Evolutionary conservation across 805 yeast genomes (phyloP).

Genomic region (Hanseniaspora jakobsenii): DNA sequence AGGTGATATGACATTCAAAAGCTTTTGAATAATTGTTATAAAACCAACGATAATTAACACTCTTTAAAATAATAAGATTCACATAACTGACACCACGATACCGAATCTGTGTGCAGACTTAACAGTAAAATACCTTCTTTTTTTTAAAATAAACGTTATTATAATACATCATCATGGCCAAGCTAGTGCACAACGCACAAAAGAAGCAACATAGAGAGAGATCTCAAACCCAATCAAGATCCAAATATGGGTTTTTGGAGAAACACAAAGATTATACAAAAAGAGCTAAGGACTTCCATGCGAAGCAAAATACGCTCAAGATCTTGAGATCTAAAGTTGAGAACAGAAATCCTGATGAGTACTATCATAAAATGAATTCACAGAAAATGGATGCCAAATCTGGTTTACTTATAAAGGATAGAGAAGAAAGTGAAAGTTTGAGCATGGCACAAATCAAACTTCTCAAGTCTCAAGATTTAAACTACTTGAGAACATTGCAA

Average conservation of each 20-base stretch:
- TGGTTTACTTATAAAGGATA: slow-evolving; percentile 56
- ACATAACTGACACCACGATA: too few species aligned
- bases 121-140: too few species aligned
- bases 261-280: slow-evolving; percentile 77
- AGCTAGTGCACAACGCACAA: slow-evolving; percentile 77
- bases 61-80: not conserved
- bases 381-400: slow-evolving; percentile 47
- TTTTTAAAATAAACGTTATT: too few species aligned
- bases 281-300: slow-evolving; percentile 55
- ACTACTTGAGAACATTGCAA: slow-evolving; percentile 68
- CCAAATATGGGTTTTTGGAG: slow-evolving; percentile 73
- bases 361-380: slow-evolving; percentile 82
- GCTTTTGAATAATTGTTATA: too few species aligned
- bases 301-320: slow-evolving; percentile 50
- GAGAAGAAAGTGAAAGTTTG: slow-evolving; percentile 41
- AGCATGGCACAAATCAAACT: slow-evolving; percentile 67
- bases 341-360: slow-evolving; percentile 83
- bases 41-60: too few species aligned
- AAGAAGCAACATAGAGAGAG: slow-evolving; percentile 95
- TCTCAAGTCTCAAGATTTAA: slow-evolving; percentile 81
- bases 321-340: slow-evolving; percentile 60
- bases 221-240: slow-evolving; percentile 67
- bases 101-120: too few species aligned
- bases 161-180: slow-evolving; percentile 61
- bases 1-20: too few species aligned